phyloP scores from a whole-genome alignment of 2,329 filamentous ascomycete species.

The Fusarium penzigii region DNA sequence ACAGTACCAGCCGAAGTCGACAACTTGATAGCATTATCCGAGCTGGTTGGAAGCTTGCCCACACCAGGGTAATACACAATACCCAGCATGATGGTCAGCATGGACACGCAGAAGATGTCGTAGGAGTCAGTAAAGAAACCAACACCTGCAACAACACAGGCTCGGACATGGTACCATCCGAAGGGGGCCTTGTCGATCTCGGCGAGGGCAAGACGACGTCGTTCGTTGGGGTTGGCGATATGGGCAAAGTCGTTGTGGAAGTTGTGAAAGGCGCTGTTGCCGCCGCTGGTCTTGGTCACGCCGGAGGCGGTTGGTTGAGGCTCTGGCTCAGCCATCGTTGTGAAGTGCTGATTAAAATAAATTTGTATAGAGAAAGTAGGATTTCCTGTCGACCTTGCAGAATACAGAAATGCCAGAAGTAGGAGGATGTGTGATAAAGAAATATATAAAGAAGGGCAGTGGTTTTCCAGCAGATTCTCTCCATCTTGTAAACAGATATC shows the following conservation, averaged over 20 bases:
- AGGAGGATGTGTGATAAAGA: too few relatives aligned
- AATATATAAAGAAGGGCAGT: too few relatives aligned
- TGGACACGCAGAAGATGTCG: conserved; percentile 76
- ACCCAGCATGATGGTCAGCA: conserved; percentile 74
- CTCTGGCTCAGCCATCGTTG: conserved; percentile 16
- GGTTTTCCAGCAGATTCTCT: too few relatives aligned
- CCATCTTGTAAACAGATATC: too few relatives aligned
- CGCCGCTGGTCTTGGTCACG: conserved; percentile 56
- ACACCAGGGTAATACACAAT: conserved; percentile 69
- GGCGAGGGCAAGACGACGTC: conserved; percentile 74
- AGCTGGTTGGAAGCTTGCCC: conserved; percentile 62
- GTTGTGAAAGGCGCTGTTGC: conserved; percentile 73
- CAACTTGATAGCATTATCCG: conserved; percentile 83
- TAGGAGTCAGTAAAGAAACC: conserved; percentile 90
- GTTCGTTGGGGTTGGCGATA: conserved; percentile 73
- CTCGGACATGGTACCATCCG: conserved; percentile 81
- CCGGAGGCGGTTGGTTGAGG: conserved; percentile 9
- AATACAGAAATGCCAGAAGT: too few relatives aligned
- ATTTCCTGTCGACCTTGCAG: too few relatives aligned
- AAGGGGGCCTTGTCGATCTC: conserved; percentile 82
- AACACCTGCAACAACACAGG: conserved; percentile 76
- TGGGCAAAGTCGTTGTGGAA: conserved; percentile 72
- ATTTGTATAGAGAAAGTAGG: neutral
- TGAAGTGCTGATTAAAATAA: neutral
- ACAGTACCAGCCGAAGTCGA: conserved; percentile 83